Percentiles rank a stretch among this genome's conserved stretches.
Evolutionary conservation across 2,329 filamentous ascomycete species (phyloP).

Genomic region (Epichloe hybrida): DNA sequence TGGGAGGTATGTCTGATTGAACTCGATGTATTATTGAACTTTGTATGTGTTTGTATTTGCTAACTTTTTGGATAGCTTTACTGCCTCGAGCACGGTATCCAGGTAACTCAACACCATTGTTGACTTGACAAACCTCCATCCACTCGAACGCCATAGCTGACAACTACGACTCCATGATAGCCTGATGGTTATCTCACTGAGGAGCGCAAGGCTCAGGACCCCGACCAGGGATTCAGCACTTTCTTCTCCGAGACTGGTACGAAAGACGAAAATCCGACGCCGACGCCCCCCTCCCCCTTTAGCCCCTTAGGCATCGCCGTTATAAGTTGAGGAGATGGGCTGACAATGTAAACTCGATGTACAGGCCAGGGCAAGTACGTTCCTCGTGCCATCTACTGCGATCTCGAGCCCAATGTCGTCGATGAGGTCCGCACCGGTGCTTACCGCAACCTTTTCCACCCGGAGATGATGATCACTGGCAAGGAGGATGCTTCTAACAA

Average conservation of each 20-base stretch:
- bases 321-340: background rate
- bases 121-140: constrained; percentile 4
- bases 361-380: constrained; percentile 97
- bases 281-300: background rate
- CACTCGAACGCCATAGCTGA: constrained; percentile 3
- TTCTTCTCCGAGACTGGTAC: constrained; percentile 99
- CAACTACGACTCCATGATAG: constrained; percentile 31
- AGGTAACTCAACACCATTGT: constrained; percentile 46
- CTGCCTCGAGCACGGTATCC: constrained; percentile 98
- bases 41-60: constrained; percentile 5
- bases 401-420: constrained; percentile 99
- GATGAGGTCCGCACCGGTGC: constrained; percentile 96
- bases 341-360: constrained; percentile 8
- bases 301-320: background rate
- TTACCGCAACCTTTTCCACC: constrained; percentile 96
- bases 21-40: background rate
- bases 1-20: constrained; percentile 74
- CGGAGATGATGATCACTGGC: constrained; percentile 98
- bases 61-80: constrained; percentile 60
- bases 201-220: constrained; percentile 85
- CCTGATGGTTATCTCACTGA: constrained; percentile 98
- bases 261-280: constrained; percentile 4
- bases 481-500: constrained; percentile 99
- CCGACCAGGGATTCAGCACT: constrained; percentile 97
- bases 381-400: constrained; percentile 96